Base-by-base conservation (phyloP, 306 rosid species). In the Cucumis cinereus region DNA sequence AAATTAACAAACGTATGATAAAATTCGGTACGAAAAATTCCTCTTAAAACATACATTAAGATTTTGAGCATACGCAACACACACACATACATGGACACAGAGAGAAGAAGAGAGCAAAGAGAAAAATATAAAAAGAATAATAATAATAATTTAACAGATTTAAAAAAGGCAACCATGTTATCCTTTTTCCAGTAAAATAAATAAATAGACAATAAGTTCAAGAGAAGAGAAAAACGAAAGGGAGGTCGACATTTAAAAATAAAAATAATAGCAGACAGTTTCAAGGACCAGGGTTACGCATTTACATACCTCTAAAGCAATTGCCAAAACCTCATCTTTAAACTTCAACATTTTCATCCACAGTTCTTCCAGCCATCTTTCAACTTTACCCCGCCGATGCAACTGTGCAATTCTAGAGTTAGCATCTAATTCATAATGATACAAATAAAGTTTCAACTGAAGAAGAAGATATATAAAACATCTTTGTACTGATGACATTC, bases 321-420 rank as follows among this genome's bases (percentile, higher is more conserved):
- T 83, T 45, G 85, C 83, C 68, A 90, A 85, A 75, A 94, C 86
- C 40, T 87, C 89, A 83, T 94, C 99, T 85, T 92, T 94, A 78
- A 94, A 90, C 89, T 87, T 92, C 50, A 79, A 83, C 95, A 90
- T 92, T 87, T 96, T 87, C 82, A 79, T 86, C 99, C 99, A 94
- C 79, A 89, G 85, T 84, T 92, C 99, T 86, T 94, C 99, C 76
- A 92, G 85, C 99, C 99, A 90, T 85, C 94, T 92, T 86, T 94
- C 99, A 77, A 94, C 83, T 89, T 89, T 90, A 78, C 96, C 97
- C 45, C 84, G 77, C 45, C 82, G 93, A 74, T 87, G 91, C 78
- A 86, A 89, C 99, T 94, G 83, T 57, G 83, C 78, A 63, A 74
- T 54, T 84, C 69, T 45, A 77, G 71, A 66, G 23, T 77, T 57